Evolutionary conservation across 768 basidiomycete genomes (phyloP).

Genomic region (Crucibulum laeve): DNA sequence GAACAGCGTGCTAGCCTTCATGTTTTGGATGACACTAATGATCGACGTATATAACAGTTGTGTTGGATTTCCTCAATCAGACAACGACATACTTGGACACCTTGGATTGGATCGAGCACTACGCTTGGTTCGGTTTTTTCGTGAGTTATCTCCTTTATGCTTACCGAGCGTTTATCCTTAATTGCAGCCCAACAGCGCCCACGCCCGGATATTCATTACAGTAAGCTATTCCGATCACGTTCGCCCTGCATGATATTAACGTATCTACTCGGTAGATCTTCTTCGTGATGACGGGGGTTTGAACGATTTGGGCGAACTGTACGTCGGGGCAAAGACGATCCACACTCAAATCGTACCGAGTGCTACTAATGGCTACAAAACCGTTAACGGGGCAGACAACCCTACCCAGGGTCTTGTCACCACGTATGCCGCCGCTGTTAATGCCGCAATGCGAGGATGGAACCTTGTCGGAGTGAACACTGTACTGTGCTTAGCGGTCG

Average conservation of each 20-base stretch:
- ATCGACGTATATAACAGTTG: conserved; percentile 23
- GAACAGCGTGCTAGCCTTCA: conserved; percentile 4
- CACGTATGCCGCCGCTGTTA: conserved; percentile 22
- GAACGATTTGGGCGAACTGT: conserved; percentile 40
- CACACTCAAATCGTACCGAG: conserved; percentile 29
- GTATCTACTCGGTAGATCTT: conserved; percentile 27
- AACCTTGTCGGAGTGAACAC: conserved; percentile 7
- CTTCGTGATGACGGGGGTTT: conserved; percentile 38
- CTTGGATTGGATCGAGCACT: conserved; percentile 55
- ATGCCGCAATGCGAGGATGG: conserved; percentile 11
- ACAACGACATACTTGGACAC: conserved; percentile 53
- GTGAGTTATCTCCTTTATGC: conserved; percentile 20
- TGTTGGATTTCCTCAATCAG: conserved; percentile 51
- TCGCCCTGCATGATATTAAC: background rate
- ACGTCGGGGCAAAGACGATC: conserved; percentile 40
- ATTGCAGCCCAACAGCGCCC: conserved; percentile 31
- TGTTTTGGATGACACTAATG: background rate
- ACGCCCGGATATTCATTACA: conserved; percentile 31
- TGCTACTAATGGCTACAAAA: conserved; percentile 21
- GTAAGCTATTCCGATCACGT: conserved; percentile 21
- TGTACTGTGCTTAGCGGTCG: conserved; percentile 6
- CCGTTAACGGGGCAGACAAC: conserved; percentile 30
- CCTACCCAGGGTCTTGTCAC: conserved; percentile 31
- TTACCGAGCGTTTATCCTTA: background rate
- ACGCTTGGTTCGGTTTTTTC: conserved; percentile 60